Evolutionary conservation across 441 rosid genomes (phyloP), one percentile per base, ranked within the genome.

Genomic region (Theobroma grandiflorum): DNA sequence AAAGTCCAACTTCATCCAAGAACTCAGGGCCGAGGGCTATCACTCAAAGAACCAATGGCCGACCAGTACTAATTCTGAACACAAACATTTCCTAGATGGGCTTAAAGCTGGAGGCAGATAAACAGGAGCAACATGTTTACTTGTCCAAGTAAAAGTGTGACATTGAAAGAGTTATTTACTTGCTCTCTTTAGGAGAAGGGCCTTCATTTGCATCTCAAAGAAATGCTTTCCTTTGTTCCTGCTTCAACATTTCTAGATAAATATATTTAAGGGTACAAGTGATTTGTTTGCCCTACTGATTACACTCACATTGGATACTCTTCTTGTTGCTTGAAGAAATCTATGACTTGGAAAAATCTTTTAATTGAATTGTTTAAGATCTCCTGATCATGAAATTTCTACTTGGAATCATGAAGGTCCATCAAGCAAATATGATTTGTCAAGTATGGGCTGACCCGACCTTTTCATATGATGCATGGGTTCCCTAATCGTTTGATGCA

Each of bases 271-370:
- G 70, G 78, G 83, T 47, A 75, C 43, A 40, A 4, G 6, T 40
- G 43, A 40, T 40, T 40, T 40, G 43, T 40, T 10, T 43, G 8
- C 47, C 62, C 37, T 33, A 55, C 67, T 49, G 37, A 6, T 61
- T 20, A 10, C 50, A 78, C 72, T 61, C 55, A 37, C 86, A 80
- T 84, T 79, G 87, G 87, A 84, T 84, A 50, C 87, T 76, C 76
- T 69, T 57, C 40, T 68, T 49, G 1, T 43, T 49, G 45, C 22
- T 20, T 31, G 26, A 16, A 70, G 63, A 77, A 81, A 37, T 67
- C 10, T 0, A 4, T 74, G 45, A 37, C n/a, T 33, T 62, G 6
- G 9, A n/a, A 20, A 72, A 65, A 82, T 78, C 70, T 76, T 26
- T 57, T 33, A 11, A 40, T 49, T 31, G 2, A 72, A 42, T 62